Evolutionary conservation across 306 rosid species (phyloP).

Genomic region (Rosa rugosa): DNA sequence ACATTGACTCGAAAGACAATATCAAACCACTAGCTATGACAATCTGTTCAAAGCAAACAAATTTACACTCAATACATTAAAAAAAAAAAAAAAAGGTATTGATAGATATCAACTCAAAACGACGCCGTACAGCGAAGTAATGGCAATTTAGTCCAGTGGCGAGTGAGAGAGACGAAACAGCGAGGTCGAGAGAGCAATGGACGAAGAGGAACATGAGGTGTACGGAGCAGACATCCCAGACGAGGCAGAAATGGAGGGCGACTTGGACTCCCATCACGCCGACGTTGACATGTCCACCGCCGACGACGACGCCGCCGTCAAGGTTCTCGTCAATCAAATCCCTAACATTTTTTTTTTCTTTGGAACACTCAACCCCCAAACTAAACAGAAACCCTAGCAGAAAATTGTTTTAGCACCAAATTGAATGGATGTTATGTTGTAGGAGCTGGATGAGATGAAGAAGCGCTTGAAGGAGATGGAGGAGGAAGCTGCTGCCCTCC

Average conservation of each 20-base stretch:
- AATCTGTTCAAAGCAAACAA: too few relatives aligned
- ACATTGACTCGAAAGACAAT: too few relatives aligned
- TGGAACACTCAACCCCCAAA: not conserved
- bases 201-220: conserved; percentile 93
- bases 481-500: conserved; percentile 95
- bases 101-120: not conserved
- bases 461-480: conserved; percentile 91
- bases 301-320: conserved; percentile 78
- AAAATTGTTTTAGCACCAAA: not conserved
- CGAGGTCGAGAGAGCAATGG: conserved; percentile 40
- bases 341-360: not conserved
- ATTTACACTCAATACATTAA: too few relatives aligned
- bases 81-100: too few relatives aligned
- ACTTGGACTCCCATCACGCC: conserved; percentile 38
- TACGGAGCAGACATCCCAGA: conserved; percentile 96
- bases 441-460: conserved; percentile 95
- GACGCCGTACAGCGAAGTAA: not conserved
- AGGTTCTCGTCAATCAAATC: conserved; percentile 37
- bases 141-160: not conserved
- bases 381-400: conserved; percentile 6
- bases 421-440: not conserved
- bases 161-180: not conserved
- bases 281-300: conserved; percentile 79
- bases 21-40: too few relatives aligned
- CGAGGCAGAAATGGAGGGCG: conserved; percentile 73